Evolutionary conservation across 257 asterid genomes (phyloP), one percentile per base, ranked within the genome.

Genomic region (Lantana camara): DNA sequence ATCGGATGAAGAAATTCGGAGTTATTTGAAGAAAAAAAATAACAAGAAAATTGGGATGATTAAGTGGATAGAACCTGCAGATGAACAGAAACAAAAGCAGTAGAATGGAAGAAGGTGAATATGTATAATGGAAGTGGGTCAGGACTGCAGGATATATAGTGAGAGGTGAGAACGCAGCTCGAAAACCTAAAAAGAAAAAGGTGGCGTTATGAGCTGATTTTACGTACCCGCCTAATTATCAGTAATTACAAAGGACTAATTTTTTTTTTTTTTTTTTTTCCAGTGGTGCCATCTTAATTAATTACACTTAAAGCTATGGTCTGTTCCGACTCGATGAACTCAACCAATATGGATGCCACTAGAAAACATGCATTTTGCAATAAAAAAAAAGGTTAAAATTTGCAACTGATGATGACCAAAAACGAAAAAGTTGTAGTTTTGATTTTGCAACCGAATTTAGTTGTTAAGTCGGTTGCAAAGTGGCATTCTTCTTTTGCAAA

Each of bases 201-300:
- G 4, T 23, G 10, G 61, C 55, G 16, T 16, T 61, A 62, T 65
- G 53, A 65, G 62, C 47, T 44, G 20, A 56, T 70, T 30, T 16
- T 38, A 27, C 42, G 23, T 38, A 27, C 42, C 46, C 23, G 34
- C 45, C 51, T 16, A 63, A 63, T 37, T 11, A 55, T 22, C 5
- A 35, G 11, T 35, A 35, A 35, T 35, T 35, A 57, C 29, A 21
- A 41, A 34, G 38, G 63, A 52, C 41, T 55, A 52, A 37, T 45
- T 16, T 3, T 35, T n/a, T 45, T 16, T 3, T 35, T n/a, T n/a
- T n/a, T n/a, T n/a, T n/a, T n/a, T n/a, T 35, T 35, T 9, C 4
- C 13, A 27, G 53, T 51, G 53, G 10, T 32, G 63, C 7, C 20
- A 44, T 40, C 51, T 29, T 61, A 41, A 62, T 17, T 60, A 38